Evolutionary conservation across 164 flowering plant genomes (phyloP), one percentile per base, ranked within the genome.

Genomic region (Cinnamomum chago): DNA sequence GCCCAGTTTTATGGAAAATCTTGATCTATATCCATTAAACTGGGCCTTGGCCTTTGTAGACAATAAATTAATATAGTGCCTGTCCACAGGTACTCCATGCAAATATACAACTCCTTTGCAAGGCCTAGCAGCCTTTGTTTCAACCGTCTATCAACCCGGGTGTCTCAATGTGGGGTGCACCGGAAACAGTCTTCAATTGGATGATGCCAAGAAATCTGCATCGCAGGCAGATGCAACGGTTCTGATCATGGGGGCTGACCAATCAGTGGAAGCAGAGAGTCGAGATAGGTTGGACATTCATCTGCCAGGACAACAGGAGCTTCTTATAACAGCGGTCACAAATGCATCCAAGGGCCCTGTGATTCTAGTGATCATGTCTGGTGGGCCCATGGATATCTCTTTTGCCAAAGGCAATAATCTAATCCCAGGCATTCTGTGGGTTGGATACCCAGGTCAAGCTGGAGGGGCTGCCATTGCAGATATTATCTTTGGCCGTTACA

Each of bases 381-480:
- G 91, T 22, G 98, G 99, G 11, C 94, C 94, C 9, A 76, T 93
- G 73, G 99, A 95, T 65, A 76, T 95, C 5, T 68, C 88, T 5
- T 95, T 90, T 27, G 98, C 97, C 0, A 86, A 91, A 79, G 86
- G 76, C 62, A 76, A 88, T 58, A 77, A 77, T 1, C 87, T 85
- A 64, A 81, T 96, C 30, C 76, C 85, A 2, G 89, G 97, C 85
- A 96, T 96, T n/a, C 66, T 96, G 60, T 96, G 99, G 99, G 97
- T 91, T 71, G 99, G 99, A 52, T 96, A 88, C 82, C 99, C 99
- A 58, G 98, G 99, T n/a, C 87, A 95, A 84, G 97, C 96, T 52
- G 99, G 99, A 33, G 99, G 99, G 10, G 93, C 89, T 52, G 98
- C 99, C 64, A 82, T 92, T 50, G 97, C 99, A 3, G 96, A 95